Conservation (phyloP, 768 basidiomycete genomes). For the Russula vinacea region DNA sequence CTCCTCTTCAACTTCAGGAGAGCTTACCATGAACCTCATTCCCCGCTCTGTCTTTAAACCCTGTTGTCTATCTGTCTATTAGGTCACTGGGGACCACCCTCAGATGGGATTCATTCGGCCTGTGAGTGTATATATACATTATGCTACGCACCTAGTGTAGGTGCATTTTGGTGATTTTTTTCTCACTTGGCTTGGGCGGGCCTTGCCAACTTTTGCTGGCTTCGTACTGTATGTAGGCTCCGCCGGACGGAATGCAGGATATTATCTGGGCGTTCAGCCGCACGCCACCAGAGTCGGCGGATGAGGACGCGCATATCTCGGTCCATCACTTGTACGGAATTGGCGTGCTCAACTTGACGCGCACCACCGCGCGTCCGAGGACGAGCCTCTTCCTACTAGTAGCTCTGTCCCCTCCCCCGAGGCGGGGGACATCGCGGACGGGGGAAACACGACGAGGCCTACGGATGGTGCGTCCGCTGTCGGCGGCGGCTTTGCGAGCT, state of each 20-base stretch:
- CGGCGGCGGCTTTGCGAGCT: constrained; percentile 35
- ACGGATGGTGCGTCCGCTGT: background rate
- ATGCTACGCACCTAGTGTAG: too few relatives aligned
- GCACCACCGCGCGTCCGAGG: constrained; percentile 32
- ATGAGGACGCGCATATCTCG: constrained; percentile 43
- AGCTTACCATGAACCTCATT: too few relatives aligned
- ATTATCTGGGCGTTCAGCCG: constrained; percentile 62
- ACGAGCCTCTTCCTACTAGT: background rate
- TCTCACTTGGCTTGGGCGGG: background rate
- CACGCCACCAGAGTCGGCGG: constrained; percentile 47
- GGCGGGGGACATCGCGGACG: background rate
- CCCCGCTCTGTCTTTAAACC: too few relatives aligned
- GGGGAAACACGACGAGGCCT: background rate
- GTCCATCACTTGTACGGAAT: constrained; percentile 49
- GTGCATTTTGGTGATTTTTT: too few relatives aligned
- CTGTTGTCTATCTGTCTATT: too few relatives aligned
- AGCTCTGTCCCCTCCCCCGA: background rate
- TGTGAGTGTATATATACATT: constrained; percentile 35
- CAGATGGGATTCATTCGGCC: constrained; percentile 24
- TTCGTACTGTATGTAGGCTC: constrained; percentile 45
- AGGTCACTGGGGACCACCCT: constrained; percentile 4
- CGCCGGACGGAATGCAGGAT: constrained; percentile 40
- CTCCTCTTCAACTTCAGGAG: background rate
- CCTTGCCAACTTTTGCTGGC: too few relatives aligned
- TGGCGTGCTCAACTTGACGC: constrained; percentile 47